Percentiles rank a stretch among this genome's conserved stretches.
Evolutionary conservation across 306 rosid genomes (phyloP).

Genomic region (Fragaria ananassa): DNA sequence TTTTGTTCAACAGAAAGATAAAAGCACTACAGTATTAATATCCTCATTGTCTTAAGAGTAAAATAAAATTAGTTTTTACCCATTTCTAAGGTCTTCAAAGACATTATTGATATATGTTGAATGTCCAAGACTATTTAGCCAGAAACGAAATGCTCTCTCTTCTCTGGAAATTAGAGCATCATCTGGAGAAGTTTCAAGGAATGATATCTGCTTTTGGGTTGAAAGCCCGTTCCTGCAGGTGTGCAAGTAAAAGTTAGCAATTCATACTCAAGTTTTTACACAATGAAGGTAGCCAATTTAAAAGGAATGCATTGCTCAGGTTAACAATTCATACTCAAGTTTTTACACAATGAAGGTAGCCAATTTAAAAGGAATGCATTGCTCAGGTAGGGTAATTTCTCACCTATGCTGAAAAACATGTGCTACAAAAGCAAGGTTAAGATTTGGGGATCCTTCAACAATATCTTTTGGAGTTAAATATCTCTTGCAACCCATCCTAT

Average conservation of each 20-base stretch:
- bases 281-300: not conserved
- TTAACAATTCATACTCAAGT: no score
- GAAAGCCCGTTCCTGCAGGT: conserved; percentile 85
- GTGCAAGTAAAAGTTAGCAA: conserved; percentile 10
- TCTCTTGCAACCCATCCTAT: conserved; percentile 94
- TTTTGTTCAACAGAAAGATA: conserved; percentile 4
- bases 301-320: conserved; percentile 11
- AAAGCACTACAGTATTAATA: not conserved
- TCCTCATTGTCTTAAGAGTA: not conserved
- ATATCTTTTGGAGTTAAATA: conserved; percentile 91
- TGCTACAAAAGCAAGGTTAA: conserved; percentile 95
- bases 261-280: not conserved
- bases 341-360: not conserved
- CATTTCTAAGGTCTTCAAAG: conserved; percentile 89
- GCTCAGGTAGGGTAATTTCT: conserved; percentile 25
- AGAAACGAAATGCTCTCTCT: conserved; percentile 91
- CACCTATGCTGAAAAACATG: conserved; percentile 96
- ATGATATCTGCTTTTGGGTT: conserved; percentile 61
- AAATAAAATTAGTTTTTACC: conserved; percentile 37
- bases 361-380: not conserved
- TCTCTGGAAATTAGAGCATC: conserved; percentile 83
- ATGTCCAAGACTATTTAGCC: conserved; percentile 86
- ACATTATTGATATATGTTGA: conserved; percentile 85
- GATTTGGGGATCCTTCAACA: conserved; percentile 96
- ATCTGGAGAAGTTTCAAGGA: conserved; percentile 71